Percentiles rank a stretch among this genome's conserved stretches.
phyloP scores from a whole-genome alignment of 768 basidiomycete species.

The Russula abietina region DNA sequence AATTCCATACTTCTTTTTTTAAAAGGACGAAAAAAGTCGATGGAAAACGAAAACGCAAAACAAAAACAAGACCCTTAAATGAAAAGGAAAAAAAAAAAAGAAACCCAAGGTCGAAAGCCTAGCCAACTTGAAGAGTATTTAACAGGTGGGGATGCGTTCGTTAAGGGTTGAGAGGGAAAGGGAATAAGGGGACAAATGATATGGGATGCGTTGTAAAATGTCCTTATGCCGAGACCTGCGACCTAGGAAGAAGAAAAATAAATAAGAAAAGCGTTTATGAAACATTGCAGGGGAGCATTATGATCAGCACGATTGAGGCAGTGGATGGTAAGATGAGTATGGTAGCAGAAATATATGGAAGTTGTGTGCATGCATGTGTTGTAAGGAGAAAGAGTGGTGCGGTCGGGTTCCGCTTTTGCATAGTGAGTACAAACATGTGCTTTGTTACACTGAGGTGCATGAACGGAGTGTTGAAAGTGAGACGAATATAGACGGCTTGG shows the following conservation, averaged over 20 bases:
- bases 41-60: background rate
- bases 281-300: constrained; percentile 4
- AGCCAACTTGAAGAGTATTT: constrained; percentile 1
- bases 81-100: background rate
- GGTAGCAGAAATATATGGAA: constrained; percentile 9
- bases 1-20: background rate
- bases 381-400: background rate
- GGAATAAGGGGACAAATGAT: background rate
- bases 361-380: background rate
- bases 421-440: constrained; percentile 22
- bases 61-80: background rate
- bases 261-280: constrained; percentile 7
- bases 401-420: constrained; percentile 13
- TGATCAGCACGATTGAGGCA: background rate
- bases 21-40: background rate
- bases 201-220: constrained; percentile 4
- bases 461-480: constrained; percentile 7
- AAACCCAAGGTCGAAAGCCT: constrained; percentile 3
- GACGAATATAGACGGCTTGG: constrained; percentile 2
- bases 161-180: background rate
- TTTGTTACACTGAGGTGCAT: constrained; percentile 12
- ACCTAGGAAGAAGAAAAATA: constrained; percentile 1
- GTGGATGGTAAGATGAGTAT: background rate
- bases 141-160: background rate
- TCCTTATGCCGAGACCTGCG: constrained; percentile 19